Evolutionary conservation across 2,329 filamentous ascomycete species (phyloP).

Genomic region (Calonectria ilicicola): DNA sequence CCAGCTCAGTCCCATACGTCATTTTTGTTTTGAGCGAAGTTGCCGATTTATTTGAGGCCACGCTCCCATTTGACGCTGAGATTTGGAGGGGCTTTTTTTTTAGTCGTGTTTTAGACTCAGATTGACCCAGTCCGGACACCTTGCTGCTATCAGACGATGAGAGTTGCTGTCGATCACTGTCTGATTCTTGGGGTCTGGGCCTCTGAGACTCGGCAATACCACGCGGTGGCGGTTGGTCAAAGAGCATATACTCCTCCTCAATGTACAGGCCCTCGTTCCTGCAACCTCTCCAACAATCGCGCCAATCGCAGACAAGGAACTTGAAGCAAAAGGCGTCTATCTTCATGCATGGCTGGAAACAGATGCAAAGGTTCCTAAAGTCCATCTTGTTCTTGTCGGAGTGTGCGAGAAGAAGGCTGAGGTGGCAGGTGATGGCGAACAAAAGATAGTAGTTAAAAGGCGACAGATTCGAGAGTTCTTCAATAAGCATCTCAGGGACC

Average conservation of each 20-base stretch:
- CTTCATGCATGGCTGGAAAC: constrained; percentile 97
- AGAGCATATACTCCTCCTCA: constrained; percentile 73
- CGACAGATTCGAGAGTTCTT: constrained; percentile 92
- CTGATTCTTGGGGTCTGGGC: constrained; percentile 39
- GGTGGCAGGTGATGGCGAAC: constrained; percentile 96
- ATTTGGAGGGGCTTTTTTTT: constrained; percentile 59
- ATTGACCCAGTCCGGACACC: constrained; percentile 50
- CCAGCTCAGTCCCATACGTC: constrained; percentile 57
- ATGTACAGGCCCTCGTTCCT: constrained; percentile 87
- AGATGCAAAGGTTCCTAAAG: constrained; percentile 94
- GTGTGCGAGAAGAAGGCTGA: constrained; percentile 90
- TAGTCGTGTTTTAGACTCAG: constrained; percentile 39
- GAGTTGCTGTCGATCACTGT: constrained; percentile 39
- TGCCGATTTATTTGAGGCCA: constrained; percentile 54
- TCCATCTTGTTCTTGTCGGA: constrained; percentile 99
- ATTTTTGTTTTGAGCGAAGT: constrained; percentile 57
- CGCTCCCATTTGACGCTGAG: constrained; percentile 57
- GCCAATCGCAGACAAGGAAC: constrained; percentile 94
- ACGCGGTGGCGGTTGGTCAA: constrained; percentile 68
- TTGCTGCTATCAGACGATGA: constrained; percentile 77
- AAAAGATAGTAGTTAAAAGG: constrained; percentile 98
- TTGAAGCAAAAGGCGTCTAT: constrained; percentile 96
- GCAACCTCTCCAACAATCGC: constrained; percentile 96
- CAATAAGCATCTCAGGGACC: constrained; percentile 87
- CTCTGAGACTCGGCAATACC: constrained; percentile 55